Conservation (phyloP, 495 filamentous ascomycete species). For the Elasticomyces elasticus region DNA sequence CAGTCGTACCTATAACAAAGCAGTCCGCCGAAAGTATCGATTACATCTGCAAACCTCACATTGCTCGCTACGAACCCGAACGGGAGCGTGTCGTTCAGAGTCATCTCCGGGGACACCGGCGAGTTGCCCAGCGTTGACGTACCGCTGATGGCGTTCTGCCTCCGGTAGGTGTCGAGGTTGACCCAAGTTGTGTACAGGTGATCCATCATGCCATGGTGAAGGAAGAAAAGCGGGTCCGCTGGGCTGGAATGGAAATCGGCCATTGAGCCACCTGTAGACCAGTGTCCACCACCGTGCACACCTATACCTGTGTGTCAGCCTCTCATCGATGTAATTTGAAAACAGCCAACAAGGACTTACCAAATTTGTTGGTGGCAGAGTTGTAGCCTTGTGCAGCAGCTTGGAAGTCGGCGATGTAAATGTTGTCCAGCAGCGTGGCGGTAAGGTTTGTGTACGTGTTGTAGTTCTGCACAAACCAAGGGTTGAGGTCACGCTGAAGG, state of each 20-base stretch:
- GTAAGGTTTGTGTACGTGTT: conserved; percentile 14
- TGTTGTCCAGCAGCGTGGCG: conserved; percentile 33
- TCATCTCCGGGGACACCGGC: conserved; percentile 38
- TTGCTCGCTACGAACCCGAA: conserved; percentile 29
- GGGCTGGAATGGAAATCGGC: conserved; percentile 45
- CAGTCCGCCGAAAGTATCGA: conserved; percentile 42
- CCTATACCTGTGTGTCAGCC: too few relatives aligned
- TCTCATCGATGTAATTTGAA: conserved; percentile 47
- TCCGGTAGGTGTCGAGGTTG: conserved; percentile 39
- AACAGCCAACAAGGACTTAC: conserved; percentile 53
- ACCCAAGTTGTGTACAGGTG: conserved; percentile 63
- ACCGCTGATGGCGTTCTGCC: conserved; percentile 38
- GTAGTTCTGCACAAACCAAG: conserved; percentile 35
- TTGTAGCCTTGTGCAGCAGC: conserved; percentile 38
- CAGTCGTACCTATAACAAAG: conserved; percentile 47
- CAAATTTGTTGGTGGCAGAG: conserved; percentile 38
- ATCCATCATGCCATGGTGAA: conserved; percentile 63
- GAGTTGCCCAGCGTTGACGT: conserved; percentile 48
- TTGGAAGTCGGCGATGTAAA: conserved; percentile 43
- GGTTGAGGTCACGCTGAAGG: conserved; percentile 53
- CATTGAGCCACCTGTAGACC: too few relatives aligned
- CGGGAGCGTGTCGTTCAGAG: conserved; percentile 33
- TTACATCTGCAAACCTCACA: conserved; percentile 37
- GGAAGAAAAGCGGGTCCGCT: conserved; percentile 57
- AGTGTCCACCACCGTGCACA: too few relatives aligned